Evolutionary conservation across 2,329 filamentous ascomycete genomes (phyloP).

Genomic region (Ophiostoma himal-ulmi): DNA sequence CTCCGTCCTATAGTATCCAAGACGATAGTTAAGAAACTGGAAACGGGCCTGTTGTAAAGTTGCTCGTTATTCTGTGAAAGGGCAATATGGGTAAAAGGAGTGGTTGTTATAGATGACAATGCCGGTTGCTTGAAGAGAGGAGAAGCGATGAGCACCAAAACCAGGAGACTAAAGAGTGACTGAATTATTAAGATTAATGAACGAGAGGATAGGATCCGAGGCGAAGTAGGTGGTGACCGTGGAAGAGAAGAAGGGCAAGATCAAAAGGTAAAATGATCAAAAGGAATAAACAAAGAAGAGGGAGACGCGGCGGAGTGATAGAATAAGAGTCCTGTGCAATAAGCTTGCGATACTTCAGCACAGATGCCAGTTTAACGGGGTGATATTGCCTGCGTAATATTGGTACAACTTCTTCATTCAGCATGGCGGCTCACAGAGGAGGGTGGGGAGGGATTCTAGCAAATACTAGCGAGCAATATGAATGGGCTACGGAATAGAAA

Average conservation of each 20-base stretch:
- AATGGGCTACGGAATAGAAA: background rate
- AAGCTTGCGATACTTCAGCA: background rate
- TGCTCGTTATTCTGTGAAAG: background rate
- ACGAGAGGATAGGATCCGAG: background rate
- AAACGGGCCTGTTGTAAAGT: background rate
- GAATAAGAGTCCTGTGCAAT: background rate
- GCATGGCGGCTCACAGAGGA: conserved; percentile 19
- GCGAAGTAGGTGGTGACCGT: background rate
- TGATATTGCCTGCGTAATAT: conserved; percentile 21
- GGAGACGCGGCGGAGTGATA: background rate
- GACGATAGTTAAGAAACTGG: background rate
- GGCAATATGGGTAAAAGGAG: background rate
- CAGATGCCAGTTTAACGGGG: conserved; percentile 6
- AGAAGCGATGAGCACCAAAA: background rate
- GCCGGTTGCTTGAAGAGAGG: background rate
- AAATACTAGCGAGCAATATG: background rate
- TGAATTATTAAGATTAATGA: background rate
- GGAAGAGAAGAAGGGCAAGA: background rate
- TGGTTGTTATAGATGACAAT: background rate
- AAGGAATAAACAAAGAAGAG: background rate
- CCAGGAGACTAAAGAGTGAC: conserved; percentile 1
- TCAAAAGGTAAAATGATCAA: background rate
- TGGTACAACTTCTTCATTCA: conserved; percentile 19
- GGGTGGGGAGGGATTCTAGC: background rate
- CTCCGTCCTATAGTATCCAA: background rate